Evolutionary conservation across 2,329 filamentous ascomycete genomes (phyloP).

Genomic region (Raffaelea albimanens): DNA sequence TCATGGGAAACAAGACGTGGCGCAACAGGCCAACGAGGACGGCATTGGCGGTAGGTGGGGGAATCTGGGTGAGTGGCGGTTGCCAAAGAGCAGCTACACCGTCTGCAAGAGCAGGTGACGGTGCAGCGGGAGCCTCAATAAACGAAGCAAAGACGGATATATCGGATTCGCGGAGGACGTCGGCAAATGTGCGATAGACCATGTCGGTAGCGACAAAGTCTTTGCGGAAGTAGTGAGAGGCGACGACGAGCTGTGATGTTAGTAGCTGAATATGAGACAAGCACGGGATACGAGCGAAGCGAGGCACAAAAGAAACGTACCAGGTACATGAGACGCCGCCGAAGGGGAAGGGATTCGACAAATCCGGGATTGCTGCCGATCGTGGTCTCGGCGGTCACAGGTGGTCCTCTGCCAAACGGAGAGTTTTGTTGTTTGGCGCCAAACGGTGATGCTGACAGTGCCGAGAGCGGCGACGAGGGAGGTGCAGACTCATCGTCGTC

Average conservation of each 20-base stretch:
- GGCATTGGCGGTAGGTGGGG: constrained; percentile 19
- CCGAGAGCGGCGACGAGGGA: constrained; percentile 30
- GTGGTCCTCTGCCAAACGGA: no score
- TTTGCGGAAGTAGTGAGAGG: constrained; percentile 34
- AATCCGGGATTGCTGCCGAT: constrained; percentile 3
- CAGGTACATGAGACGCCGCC: constrained; percentile 54
- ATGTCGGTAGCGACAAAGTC: constrained; percentile 33
- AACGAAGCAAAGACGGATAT: constrained; percentile 49
- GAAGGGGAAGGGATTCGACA: constrained; percentile 46
- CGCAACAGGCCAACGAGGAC: constrained; percentile 36
- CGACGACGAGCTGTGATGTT: constrained; percentile 29
- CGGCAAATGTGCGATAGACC: constrained; percentile 50
- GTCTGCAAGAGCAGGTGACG: constrained; percentile 17
- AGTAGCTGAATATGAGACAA: not conserved
- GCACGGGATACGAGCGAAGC: not conserved
- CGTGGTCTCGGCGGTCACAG: constrained; percentile 22
- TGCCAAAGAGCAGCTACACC: not conserved
- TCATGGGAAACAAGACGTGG: constrained; percentile 32
- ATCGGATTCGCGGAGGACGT: constrained; percentile 46
- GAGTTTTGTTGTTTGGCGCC: constrained; percentile 23
- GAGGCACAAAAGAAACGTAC: constrained; percentile 20
- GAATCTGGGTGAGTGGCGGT: not conserved
- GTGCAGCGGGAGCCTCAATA: constrained; percentile 22
- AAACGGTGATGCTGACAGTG: no score
- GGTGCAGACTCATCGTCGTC: constrained; percentile 47